phyloP scores from a whole-genome alignment of 352 stramenopile genomes.

The Globisporangium iwayamae region DNA sequence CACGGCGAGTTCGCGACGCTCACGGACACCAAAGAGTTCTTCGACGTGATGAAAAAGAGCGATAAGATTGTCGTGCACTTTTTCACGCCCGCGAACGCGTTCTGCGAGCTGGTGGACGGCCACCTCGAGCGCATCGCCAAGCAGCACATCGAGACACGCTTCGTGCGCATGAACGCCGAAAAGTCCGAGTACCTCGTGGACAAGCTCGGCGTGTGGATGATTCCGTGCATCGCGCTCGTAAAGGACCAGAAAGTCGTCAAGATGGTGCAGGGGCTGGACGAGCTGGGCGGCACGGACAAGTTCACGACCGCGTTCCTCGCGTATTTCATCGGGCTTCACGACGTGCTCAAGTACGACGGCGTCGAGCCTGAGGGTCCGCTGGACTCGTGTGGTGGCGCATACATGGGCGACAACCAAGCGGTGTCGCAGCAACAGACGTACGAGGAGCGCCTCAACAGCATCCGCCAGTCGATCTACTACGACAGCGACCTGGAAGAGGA shows the following conservation, averaged over 20 bases:
- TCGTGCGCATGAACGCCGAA: slow-evolving; percentile 96
- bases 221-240: slow-evolving; percentile 94
- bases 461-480: slow-evolving; percentile 83
- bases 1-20: slow-evolving; percentile 90
- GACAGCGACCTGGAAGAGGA: slow-evolving; percentile 82
- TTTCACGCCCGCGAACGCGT: slow-evolving; percentile 90
- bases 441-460: slow-evolving; percentile 55
- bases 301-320: slow-evolving; percentile 92
- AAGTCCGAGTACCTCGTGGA: slow-evolving; percentile 96
- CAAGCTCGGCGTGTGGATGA: slow-evolving; percentile 94
- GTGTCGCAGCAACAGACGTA: slow-evolving; percentile 32
- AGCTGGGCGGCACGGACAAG: slow-evolving; percentile 92
- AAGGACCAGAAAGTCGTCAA: slow-evolving; percentile 95
- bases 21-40: slow-evolving; percentile 93
- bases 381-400: slow-evolving; percentile 66
- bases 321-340: slow-evolving; percentile 89
- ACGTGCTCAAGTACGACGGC: slow-evolving; percentile 97
- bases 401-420: slow-evolving; percentile 38
- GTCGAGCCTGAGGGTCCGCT: slow-evolving; percentile 50
- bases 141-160: slow-evolving; percentile 93
- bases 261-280: slow-evolving; percentile 94
- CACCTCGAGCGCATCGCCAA: slow-evolving; percentile 89
- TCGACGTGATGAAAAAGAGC: slow-evolving; percentile 91
- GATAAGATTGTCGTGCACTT: slow-evolving; percentile 94
- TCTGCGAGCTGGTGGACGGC: slow-evolving; percentile 93